Conservation (phyloP, 2,329 filamentous ascomycete species). For the Microcyclospora pomicola region DNA sequence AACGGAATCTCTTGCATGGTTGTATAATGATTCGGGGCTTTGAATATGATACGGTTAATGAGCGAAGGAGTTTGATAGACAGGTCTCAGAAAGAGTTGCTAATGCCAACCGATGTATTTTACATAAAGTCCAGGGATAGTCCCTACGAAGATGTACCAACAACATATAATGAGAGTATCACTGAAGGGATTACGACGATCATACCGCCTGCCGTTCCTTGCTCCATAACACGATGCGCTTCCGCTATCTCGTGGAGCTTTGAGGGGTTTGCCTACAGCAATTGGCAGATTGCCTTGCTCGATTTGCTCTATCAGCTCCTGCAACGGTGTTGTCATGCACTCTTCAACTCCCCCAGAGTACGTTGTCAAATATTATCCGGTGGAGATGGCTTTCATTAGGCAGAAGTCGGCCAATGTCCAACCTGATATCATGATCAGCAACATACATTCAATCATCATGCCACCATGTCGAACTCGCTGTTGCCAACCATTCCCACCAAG, state of each 20-base stretch:
- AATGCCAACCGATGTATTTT: too few relatives aligned
- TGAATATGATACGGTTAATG: too few relatives aligned
- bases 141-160: too few relatives aligned
- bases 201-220: constrained; percentile 31
- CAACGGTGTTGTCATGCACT: constrained; percentile 31
- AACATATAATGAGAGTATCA: too few relatives aligned
- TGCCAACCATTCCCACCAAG: constrained; percentile 34
- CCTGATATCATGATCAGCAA: constrained; percentile 2
- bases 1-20: neutral
- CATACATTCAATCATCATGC: neutral
- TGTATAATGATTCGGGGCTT: too few relatives aligned
- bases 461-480: constrained; percentile 9
- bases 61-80: too few relatives aligned
- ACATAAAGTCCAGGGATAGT: too few relatives aligned
- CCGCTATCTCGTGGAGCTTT: constrained; percentile 31
- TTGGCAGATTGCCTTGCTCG: constrained; percentile 25
- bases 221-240: constrained; percentile 35
- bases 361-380: constrained; percentile 27
- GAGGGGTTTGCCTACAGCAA: constrained; percentile 31
- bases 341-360: constrained; percentile 26
- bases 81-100: too few relatives aligned
- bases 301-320: constrained; percentile 27
- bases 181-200: constrained; percentile 13
- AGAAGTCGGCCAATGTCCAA: constrained; percentile 28
- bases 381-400: constrained; percentile 32